Conservation (phyloP, 768 basidiomycete genomes). For the Psilocybe cubensis region DNA sequence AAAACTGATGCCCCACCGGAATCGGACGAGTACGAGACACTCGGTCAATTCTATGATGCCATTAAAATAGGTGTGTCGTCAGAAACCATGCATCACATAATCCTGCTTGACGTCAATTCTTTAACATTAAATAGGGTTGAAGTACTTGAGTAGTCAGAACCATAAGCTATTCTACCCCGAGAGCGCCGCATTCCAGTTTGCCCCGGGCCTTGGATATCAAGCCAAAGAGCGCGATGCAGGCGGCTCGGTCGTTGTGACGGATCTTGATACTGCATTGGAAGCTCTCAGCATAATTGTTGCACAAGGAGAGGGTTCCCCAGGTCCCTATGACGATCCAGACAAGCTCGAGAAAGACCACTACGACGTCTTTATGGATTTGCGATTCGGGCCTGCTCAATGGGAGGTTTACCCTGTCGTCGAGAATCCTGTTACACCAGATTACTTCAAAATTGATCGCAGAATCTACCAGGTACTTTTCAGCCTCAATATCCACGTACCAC, state of each 20-base stretch:
- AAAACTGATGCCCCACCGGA: background rate
- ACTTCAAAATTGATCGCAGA: constrained; percentile 13
- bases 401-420: constrained; percentile 15
- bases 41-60: constrained; percentile 8
- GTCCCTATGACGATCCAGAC: constrained; percentile 15
- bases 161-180: constrained; percentile 9
- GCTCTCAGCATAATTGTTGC: background rate
- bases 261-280: background rate
- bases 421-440: constrained; percentile 21
- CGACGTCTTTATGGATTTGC: constrained; percentile 23
- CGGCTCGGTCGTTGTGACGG: background rate
- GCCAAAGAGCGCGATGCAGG: constrained; percentile 8
- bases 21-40: background rate
- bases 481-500: no score
- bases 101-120: background rate
- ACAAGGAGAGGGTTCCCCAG: constrained; percentile 5
- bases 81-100: background rate
- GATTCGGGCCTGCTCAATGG: constrained; percentile 13
- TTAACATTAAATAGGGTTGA: constrained; percentile 2
- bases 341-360: constrained; percentile 15
- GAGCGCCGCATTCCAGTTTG: constrained; percentile 1
- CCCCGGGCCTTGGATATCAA: background rate
- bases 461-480: constrained; percentile 10
- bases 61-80: background rate
- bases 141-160: constrained; percentile 1